These are phyloP conservation scores for Insectozyma bohioensis DNA, from an alignment of 1,139 yeast genomes.

Conservation along the genomic window DNA sequence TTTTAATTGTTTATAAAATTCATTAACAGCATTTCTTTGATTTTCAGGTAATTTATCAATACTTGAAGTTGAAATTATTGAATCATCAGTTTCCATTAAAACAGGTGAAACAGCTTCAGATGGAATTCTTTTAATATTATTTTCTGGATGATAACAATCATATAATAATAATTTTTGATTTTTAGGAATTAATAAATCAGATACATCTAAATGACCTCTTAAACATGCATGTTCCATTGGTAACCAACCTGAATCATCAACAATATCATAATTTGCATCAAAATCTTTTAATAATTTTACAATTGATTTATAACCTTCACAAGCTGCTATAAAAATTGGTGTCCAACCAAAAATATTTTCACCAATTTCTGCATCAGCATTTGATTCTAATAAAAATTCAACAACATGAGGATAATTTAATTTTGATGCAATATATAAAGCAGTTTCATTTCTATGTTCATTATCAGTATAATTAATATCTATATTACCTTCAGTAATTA, in stretches of 20 bases:
- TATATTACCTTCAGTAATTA: slow-evolving; percentile 59
- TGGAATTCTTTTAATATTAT: slow-evolving; percentile 34
- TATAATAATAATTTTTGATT: slow-evolving; percentile 35
- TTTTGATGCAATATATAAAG: slow-evolving; percentile 77
- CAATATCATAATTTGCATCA: slow-evolving; percentile 54
- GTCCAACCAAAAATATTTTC: slow-evolving; percentile 92
- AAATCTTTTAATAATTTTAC: slow-evolving; percentile 53
- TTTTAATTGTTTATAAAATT: slow-evolving; percentile 43
- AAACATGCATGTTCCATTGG: slow-evolving; percentile 95
- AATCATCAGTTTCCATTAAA: slow-evolving; percentile 16
- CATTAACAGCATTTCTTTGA: slow-evolving; percentile 33
- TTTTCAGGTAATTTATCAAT: slow-evolving; percentile 45
- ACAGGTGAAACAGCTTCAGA: slow-evolving; percentile 17
- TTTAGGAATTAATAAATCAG: slow-evolving; percentile 56
- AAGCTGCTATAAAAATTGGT: slow-evolving; percentile 87
- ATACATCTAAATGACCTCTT: slow-evolving; percentile 79
- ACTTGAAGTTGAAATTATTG: slow-evolving; percentile 22
- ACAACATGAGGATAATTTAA: slow-evolving; percentile 57
- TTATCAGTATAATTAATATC: slow-evolving; percentile 63
- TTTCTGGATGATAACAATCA: slow-evolving; percentile 40
- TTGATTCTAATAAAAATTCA: slow-evolving; percentile 49
- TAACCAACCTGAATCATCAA: slow-evolving; percentile 92
- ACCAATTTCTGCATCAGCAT: slow-evolving; percentile 73
- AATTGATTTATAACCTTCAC: slow-evolving; percentile 70
- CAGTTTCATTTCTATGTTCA: slow-evolving; percentile 66